Base-by-base conservation (phyloP, 345 rosid genomes). In the Eucalyptus guilfoylei region DNA sequence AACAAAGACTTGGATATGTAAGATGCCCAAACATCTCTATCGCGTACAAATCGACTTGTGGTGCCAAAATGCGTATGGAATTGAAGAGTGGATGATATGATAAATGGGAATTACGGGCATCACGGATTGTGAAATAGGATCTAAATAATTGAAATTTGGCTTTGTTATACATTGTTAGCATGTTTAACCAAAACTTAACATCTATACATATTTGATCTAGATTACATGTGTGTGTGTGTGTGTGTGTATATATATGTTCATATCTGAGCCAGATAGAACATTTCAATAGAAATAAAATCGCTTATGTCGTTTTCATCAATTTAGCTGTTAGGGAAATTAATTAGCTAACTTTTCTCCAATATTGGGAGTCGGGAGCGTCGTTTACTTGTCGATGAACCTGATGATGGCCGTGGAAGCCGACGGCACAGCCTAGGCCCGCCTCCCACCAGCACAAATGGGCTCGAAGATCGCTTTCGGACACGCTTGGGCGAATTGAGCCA, bases 11-110 rank as follows among this genome's bases (percentile, higher is more conserved):
- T 11, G 47, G 5, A 21, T 15, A 11, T 40, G 28, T 1, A 23
- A 19, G 85, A 76, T 40, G 7, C 85, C 15, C 85, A 19, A 6
- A 42, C 47, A 23, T 40, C 8, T 37, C 85, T 40, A 6, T 21
- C 9, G 6, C 5, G 3, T 9, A 30, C 85, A 21, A 6, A 42
- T 40, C 16, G 1, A 76, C 42, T 76, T 4, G 3, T 0, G 7
- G 28, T 23, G 11, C 14, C 47, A 76, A 76, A 76, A 76, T 76
- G 83, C 47, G 7, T 28, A 21, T 37, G 83, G 8, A 37, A 23
- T 76, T 40, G 83, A 40, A 37, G 30, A 37, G 83, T 7, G 47
- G 13, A 10, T 37, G 14, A 37, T 37, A 37, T 42, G 14, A 21
- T 37, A 6, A 37, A 76, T 12, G 2, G 9, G 9, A 40, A 76